Base-by-base conservation (phyloP, 2,329 filamentous ascomycete genomes). In the Paracamarosporium sp. region DNA sequence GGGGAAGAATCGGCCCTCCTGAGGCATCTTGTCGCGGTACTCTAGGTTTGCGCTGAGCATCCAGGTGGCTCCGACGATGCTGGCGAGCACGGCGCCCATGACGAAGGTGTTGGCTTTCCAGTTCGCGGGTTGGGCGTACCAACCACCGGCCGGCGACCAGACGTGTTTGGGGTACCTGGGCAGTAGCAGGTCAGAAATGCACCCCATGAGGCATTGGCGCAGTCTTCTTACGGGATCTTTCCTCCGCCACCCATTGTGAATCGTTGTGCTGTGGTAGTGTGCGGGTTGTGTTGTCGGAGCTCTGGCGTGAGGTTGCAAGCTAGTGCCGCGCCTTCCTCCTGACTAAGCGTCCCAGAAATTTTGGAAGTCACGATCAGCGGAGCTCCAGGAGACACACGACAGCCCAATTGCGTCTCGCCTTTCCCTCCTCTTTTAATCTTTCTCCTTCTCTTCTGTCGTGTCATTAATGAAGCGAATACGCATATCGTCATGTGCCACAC, bases 61-160 rank as follows among this genome's bases (percentile, higher is more conserved):
- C 85, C 88, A 94, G 60, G 83, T 85, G 70, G 90, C 79, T 48
- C 85, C 88, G 57, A 85, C 83, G 65, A 96, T 84, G 62, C 90
- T 88, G 65, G 89, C 65, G 50, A 95, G 82, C 55, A 90, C 85
- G 46, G 82, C 85, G 59, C 86, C 86, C 75, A 93, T 88, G 66
- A 95, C 83, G 54, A 89, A 84, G 5, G 95, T 99, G 83, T 99
- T 99, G 72, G 83, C 81, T 78, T 90, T 95, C 95, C 95, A 99
- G 85, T 99, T 99, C 67, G 86, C 84, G 53, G 95, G 95, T 78
- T 96, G 94, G 53, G 90, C 83, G 81, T 99, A 99, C 95, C 95
- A 99, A 80, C 95, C 95, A 85, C 95, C 95, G 65, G 94, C 85
- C 61, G 95, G 95, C 74, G 95, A 98, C 95, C 95, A 99, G 85